phyloP scores from a whole-genome alignment of 2,329 filamentous ascomycete genomes.

The Scopulariopsis brevicaulis region DNA sequence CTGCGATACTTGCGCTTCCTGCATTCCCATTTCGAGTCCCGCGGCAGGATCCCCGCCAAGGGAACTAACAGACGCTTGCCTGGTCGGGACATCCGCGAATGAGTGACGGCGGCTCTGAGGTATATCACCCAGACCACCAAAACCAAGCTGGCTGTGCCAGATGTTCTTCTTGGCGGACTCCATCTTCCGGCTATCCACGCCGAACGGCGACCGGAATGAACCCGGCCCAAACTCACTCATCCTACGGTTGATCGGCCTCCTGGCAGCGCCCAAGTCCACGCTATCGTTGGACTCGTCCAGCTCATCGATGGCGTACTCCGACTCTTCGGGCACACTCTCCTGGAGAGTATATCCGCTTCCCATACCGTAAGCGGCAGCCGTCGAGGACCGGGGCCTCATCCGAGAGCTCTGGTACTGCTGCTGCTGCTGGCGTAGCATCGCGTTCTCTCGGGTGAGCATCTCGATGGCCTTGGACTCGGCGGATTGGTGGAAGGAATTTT shows the following conservation, averaged over 20 bases:
- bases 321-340: slow-evolving; percentile 51
- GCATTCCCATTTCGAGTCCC: slow-evolving; percentile 25
- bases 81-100: slow-evolving; percentile 58
- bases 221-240: slow-evolving; percentile 46
- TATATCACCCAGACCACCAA: slow-evolving; percentile 47
- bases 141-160: slow-evolving; percentile 63
- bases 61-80: slow-evolving; percentile 53
- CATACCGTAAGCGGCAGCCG: slow-evolving; percentile 37
- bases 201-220: slow-evolving; percentile 33
- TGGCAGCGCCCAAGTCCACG: slow-evolving; percentile 16
- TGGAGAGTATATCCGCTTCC: slow-evolving; percentile 48
- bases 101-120: slow-evolving; percentile 72
- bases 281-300: slow-evolving; percentile 45
- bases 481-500: slow-evolving; percentile 28
- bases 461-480: slow-evolving; percentile 54
- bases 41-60: slow-evolving; percentile 38
- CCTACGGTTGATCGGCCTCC: slow-evolving; percentile 20
- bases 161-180: slow-evolving; percentile 56
- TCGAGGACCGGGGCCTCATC: slow-evolving; percentile 46
- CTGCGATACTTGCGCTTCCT: neutral
- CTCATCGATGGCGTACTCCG: slow-evolving; percentile 63
- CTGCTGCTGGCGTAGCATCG: slow-evolving; percentile 46
- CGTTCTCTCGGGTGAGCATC: slow-evolving; percentile 50
- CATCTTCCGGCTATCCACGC: slow-evolving; percentile 48
- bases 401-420: slow-evolving; percentile 42